These are phyloP conservation scores for Larix sibirica DNA, from an alignment of 83 land plant genomes.

Conservation along the genomic window DNA sequence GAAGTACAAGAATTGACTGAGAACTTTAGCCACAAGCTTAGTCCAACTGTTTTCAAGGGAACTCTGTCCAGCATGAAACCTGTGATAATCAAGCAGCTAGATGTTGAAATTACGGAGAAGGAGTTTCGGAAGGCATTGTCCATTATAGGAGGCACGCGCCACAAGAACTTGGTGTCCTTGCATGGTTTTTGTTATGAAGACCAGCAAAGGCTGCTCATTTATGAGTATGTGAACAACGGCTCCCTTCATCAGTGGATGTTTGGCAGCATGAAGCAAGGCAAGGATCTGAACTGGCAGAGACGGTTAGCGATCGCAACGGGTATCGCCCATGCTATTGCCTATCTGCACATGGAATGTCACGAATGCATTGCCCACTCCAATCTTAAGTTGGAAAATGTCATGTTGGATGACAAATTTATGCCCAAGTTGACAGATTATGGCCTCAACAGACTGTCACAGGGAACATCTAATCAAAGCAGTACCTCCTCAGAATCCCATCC, in stretches of 20 bases:
- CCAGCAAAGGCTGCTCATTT: slow-evolving; percentile 38
- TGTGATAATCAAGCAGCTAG: slow-evolving; percentile 1
- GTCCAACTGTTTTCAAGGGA: slow-evolving; percentile 28
- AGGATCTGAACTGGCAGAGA: slow-evolving; percentile 42
- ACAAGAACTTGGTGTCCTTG: slow-evolving; percentile 47
- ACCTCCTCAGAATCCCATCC: slow-evolving; percentile 23
- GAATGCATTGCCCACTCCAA: slow-evolving; percentile 49
- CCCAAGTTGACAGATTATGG: slow-evolving; percentile 55
- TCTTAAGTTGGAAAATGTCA: slow-evolving; percentile 50
- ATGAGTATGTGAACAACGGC: slow-evolving; percentile 54
- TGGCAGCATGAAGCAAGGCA: slow-evolving; percentile 26
- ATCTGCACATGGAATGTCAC: slow-evolving; percentile 52
- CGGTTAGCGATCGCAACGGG: slow-evolving; percentile 36
- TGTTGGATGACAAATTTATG: slow-evolving; percentile 45
- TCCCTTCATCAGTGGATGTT: slow-evolving; percentile 34
- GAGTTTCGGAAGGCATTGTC: slow-evolving; percentile 41
- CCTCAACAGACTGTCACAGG: slow-evolving; percentile 7
- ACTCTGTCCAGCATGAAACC: slow-evolving; percentile 14
- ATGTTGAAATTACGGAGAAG: slow-evolving; percentile 23
- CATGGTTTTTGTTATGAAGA: slow-evolving; percentile 62
- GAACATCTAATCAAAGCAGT: not conserved
- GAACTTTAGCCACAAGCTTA: slow-evolving; percentile 25
- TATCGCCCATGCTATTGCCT: slow-evolving; percentile 48
- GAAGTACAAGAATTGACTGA: slow-evolving; percentile 26
- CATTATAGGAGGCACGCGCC: slow-evolving; percentile 46